Evolutionary conservation across 306 rosid species (phyloP).

Genomic region (Urtica urens): DNA sequence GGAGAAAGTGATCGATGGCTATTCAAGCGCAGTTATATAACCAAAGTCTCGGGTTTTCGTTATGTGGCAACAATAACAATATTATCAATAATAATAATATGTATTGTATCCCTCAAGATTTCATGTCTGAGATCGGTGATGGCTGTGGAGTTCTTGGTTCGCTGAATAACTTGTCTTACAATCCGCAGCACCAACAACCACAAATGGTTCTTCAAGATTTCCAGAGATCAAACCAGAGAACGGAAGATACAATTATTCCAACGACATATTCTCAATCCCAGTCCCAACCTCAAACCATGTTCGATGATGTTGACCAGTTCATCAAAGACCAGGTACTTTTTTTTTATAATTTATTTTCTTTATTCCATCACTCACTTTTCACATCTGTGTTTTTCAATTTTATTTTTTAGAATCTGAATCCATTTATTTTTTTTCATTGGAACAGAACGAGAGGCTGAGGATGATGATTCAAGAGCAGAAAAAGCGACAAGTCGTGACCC

Average conservation of each 20-base stretch:
- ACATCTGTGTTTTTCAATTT: not conserved
- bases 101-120: slow-evolving; percentile 26
- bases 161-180: slow-evolving; percentile 20
- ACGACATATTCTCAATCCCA: not conserved
- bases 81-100: too few species aligned
- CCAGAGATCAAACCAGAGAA: slow-evolving; percentile 12
- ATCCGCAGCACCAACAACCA: slow-evolving; percentile 11
- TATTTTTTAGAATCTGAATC: not conserved
- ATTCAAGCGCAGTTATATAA: slow-evolving; percentile 45
- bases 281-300: slow-evolving; percentile 20
- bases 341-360: too few species aligned
- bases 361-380: too few species aligned
- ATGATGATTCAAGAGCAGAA: slow-evolving; percentile 34
- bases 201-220: slow-evolving; percentile 16
- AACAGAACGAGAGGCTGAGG: slow-evolving; percentile 52
- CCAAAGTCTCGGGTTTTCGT: slow-evolving; percentile 29
- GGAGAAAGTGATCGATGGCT: slow-evolving; percentile 45
- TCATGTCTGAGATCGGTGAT: slow-evolving; percentile 14
- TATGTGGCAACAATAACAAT: too few species aligned
- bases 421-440: not conserved
- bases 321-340: slow-evolving; percentile 57
- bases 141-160: slow-evolving; percentile 20
- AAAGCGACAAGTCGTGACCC: slow-evolving; percentile 26
- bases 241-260: slow-evolving; percentile 9
- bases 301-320: slow-evolving; percentile 29